Evolutionary conservation across 2,329 filamentous ascomycete genomes (phyloP).

Genomic region (Fusarium nelsonii): DNA sequence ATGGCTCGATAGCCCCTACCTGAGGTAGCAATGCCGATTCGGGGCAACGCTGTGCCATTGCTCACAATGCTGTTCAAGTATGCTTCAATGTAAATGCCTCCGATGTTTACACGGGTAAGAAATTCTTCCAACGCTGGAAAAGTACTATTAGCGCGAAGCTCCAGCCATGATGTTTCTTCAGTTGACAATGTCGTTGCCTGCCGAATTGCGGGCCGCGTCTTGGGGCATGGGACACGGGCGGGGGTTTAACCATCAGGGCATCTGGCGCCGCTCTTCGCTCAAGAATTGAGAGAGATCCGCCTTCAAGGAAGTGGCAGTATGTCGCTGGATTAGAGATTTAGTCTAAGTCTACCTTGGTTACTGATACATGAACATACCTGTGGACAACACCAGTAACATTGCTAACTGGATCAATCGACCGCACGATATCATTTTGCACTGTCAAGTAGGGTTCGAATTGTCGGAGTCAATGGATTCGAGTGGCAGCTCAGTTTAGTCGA

Average conservation of each 20-base stretch:
- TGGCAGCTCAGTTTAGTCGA: too few relatives aligned
- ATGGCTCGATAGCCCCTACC: slow-evolving; percentile 85
- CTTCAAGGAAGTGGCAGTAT: neutral
- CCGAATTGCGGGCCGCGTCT: slow-evolving; percentile 10
- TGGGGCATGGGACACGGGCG: slow-evolving; percentile 11
- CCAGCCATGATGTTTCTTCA: slow-evolving; percentile 67
- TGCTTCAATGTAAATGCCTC: slow-evolving; percentile 73
- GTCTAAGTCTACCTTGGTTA: too few relatives aligned
- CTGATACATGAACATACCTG: slow-evolving; percentile 4
- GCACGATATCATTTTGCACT: neutral
- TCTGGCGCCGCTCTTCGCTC: neutral
- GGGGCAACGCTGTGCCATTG: slow-evolving; percentile 69
- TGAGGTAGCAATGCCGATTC: slow-evolving; percentile 78
- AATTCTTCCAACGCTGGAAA: slow-evolving; percentile 77
- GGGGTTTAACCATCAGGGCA: slow-evolving; percentile 28
- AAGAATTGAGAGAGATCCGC: neutral
- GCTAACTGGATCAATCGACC: neutral
- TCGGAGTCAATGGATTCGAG: neutral
- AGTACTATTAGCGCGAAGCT: slow-evolving; percentile 74
- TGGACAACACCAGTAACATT: neutral
- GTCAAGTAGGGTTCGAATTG: neutral
- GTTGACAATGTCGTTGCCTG: slow-evolving; percentile 12
- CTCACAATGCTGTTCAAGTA: slow-evolving; percentile 76
- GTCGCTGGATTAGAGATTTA: neutral
- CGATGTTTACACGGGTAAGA: slow-evolving; percentile 75